These are phyloP conservation scores for Fusarium abutilonis DNA, from an alignment of 2,329 filamentous ascomycete genomes.

Conservation along the genomic window DNA sequence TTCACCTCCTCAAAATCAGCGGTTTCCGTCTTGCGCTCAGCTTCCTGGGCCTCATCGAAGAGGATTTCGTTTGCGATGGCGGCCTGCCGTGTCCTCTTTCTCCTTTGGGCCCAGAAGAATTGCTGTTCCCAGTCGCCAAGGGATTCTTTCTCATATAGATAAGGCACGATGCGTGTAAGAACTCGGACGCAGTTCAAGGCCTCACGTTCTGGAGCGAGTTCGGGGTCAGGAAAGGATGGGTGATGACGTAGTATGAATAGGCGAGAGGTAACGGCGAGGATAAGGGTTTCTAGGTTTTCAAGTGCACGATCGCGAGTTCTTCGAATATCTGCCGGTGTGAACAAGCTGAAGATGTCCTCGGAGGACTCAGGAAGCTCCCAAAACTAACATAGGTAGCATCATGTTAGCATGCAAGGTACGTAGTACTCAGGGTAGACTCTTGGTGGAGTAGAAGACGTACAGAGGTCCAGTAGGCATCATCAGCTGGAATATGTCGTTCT, in stretches of 20 bases:
- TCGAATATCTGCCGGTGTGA: conserved; percentile 87
- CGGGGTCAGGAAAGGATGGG: conserved; percentile 87
- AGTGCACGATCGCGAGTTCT: conserved; percentile 85
- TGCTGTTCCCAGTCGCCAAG: conserved; percentile 86
- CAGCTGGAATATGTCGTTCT: conserved; percentile 83
- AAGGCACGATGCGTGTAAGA: conserved; percentile 88
- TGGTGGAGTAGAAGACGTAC: conserved; percentile 62
- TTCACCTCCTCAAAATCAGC: conserved; percentile 83
- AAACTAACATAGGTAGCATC: conserved; percentile 67
- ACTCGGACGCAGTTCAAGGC: conserved; percentile 96
- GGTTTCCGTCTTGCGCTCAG: conserved; percentile 56
- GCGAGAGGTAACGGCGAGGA: conserved; percentile 83
- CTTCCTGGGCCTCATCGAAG: conserved; percentile 78
- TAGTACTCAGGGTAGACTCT: conserved; percentile 13
- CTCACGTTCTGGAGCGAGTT: conserved; percentile 84
- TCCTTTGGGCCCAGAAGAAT: conserved; percentile 88
- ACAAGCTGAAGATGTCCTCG: conserved; percentile 96
- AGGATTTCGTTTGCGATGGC: conserved; percentile 78
- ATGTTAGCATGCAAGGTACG: conserved; percentile 35
- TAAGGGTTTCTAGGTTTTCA: conserved; percentile 88
- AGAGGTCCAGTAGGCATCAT: conserved; percentile 92
- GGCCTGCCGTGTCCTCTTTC: conserved; percentile 74
- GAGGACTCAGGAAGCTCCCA: conserved; percentile 96
- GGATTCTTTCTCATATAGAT: conserved; percentile 88
- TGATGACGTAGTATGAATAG: conserved; percentile 86